Evolutionary conservation across 1,284 basidiomycete genomes (phyloP), one percentile per base, ranked within the genome.

Genomic region (Cutaneotrichosporon sp.): DNA sequence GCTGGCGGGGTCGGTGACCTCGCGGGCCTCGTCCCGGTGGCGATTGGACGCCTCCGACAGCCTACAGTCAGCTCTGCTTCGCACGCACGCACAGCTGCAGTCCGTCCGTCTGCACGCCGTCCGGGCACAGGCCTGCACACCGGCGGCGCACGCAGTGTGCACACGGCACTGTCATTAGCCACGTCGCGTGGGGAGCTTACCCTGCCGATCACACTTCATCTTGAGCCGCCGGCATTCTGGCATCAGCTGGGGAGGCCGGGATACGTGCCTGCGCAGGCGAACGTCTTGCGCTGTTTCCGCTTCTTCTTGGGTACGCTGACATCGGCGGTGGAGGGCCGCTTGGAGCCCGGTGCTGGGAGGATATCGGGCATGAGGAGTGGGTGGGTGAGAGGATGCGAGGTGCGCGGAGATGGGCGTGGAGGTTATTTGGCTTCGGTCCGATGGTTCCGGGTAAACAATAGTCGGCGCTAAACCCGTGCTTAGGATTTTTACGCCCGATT

Each of bases 171-270:
- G 52, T 14, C 52, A n/a, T 42, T 18, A n/a, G 18, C 18, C 38
- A n/a, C n/a, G 13, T 42, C 38, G 5, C 33, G 4, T 22, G n/a
- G n/a, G n/a, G n/a, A n/a, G n/a, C n/a, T n/a, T n/a, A 24, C 51
- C 31, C 20, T 52, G 51, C 31, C 51, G 18, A 36, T 52, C 51
- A n/a, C 51, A 52, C 24, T 52, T 52, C 51, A 52, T 33, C 51
- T 52, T 52, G n/a, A 36, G 31, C 20, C 51, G 51, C 10, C 51
- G 29, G 31, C 51, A 36, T 36, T 52, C 51, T 52, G 20, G 9
- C 18, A 18, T 38, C 38, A 42, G 38, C 38, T 18, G 13, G 8
- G 18, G 18, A 42, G 38, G 38, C 8, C 18, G 18, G 38, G 38
- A n/a, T 9, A 18, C 47, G 3, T 16, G n/a, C 47, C 47, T 27